A percentile compares a stretch with the other conserved stretches of the same genome.
Evolutionary conservation across 139 green algal species (phyloP).

Genomic region (Ulvella scutata): DNA sequence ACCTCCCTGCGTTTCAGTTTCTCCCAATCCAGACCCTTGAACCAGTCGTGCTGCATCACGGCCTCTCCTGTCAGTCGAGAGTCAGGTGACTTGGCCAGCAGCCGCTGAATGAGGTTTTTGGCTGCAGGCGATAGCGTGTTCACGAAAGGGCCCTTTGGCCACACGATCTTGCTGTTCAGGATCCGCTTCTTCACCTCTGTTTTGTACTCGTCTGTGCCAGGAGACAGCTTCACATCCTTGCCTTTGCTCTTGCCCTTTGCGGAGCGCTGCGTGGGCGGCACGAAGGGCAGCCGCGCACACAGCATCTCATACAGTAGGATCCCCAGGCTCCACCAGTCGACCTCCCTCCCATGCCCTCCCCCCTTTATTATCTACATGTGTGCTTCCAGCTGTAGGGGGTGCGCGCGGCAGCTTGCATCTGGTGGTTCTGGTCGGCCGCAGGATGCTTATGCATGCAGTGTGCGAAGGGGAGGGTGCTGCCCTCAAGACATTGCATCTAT

Average conservation of each 20-base stretch:
- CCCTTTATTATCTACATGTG: constrained; percentile 1
- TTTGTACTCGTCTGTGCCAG: constrained; percentile 1
- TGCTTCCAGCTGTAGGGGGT: no score
- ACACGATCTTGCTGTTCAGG: background rate
- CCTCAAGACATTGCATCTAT: no score
- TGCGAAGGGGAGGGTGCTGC: no score
- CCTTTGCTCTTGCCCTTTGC: background rate
- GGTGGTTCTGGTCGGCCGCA: no score
- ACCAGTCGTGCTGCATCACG: background rate
- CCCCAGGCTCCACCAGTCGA: constrained; percentile 14
- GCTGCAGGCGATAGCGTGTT: background rate
- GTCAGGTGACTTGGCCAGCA: background rate
- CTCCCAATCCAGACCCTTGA: background rate
- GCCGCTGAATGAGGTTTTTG: constrained; percentile 1
- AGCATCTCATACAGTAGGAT: constrained; percentile 17
- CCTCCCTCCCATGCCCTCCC: constrained; percentile 6
- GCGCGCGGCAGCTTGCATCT: no score
- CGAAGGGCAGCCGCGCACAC: background rate
- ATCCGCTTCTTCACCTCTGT: background rate
- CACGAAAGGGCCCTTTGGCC: background rate
- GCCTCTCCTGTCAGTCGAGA: background rate
- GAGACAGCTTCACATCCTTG: background rate
- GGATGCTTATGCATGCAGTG: no score
- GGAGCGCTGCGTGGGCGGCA: background rate
- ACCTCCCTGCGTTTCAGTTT: background rate